Evolutionary conservation across 2,329 filamentous ascomycete species (phyloP).

Genomic region (Nemania diffusa): DNA sequence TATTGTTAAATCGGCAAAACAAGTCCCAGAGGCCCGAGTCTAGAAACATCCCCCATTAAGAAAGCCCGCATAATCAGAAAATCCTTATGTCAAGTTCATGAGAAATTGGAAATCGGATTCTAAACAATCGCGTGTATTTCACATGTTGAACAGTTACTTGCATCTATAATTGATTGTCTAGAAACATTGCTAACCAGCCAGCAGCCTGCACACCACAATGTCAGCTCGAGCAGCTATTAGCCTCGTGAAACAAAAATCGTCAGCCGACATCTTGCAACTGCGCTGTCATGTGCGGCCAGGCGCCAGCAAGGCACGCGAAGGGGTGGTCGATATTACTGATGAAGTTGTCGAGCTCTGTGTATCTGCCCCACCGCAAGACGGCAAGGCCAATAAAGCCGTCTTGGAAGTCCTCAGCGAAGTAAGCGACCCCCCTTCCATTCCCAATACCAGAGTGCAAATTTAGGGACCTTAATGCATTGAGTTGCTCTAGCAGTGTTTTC

Average conservation of each 20-base stretch:
- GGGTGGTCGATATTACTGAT: conserved; percentile 66
- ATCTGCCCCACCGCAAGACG: conserved; percentile 71
- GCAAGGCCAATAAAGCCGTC: conserved; percentile 76
- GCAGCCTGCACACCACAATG: conserved; percentile 36
- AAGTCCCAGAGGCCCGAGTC: background rate
- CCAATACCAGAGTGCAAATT: background rate
- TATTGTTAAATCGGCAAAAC: too few species aligned
- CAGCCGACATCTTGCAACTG: conserved; percentile 61
- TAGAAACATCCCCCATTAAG: background rate
- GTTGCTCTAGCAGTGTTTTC: background rate
- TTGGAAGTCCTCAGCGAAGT: conserved; percentile 69
- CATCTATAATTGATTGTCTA: background rate
- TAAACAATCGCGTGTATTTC: background rate
- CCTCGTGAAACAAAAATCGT: conserved; percentile 59
- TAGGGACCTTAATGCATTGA: background rate
- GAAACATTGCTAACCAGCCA: background rate
- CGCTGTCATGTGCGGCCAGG: conserved; percentile 76
- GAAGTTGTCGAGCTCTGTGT: conserved; percentile 72
- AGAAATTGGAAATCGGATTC: background rate
- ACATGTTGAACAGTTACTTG: background rate
- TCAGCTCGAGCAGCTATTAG: conserved; percentile 60
- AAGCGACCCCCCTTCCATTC: background rate
- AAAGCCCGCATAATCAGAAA: background rate
- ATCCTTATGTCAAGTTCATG: background rate
- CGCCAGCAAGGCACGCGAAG: conserved; percentile 69